These are phyloP conservation scores for Sarocladiaceae sp. DNA, from an alignment of 2,329 filamentous ascomycete genomes.

Conservation along the genomic window DNA sequence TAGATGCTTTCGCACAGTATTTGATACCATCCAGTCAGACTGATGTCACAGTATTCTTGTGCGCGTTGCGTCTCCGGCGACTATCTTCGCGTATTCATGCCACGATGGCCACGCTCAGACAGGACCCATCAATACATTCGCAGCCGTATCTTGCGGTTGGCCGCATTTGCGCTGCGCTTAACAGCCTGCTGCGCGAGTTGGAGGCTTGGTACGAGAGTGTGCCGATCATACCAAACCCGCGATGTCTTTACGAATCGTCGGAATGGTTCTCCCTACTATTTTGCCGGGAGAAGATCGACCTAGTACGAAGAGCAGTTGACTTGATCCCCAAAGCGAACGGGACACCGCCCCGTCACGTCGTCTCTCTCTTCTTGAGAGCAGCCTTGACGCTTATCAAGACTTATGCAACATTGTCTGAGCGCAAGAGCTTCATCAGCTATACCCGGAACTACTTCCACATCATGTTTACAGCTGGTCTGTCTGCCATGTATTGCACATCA, in stretches of 20 bases:
- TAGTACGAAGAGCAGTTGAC: slow-evolving; percentile 36
- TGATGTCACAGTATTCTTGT: slow-evolving; percentile 28
- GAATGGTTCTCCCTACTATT: slow-evolving; percentile 41
- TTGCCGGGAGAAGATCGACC: slow-evolving; percentile 33
- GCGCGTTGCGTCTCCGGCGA: slow-evolving; percentile 30
- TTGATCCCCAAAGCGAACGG: slow-evolving; percentile 29
- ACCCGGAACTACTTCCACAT: slow-evolving; percentile 45
- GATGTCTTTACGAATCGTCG: slow-evolving; percentile 35
- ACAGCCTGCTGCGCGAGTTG: slow-evolving; percentile 1
- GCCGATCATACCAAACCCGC: slow-evolving; percentile 27
- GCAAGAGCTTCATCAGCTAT: slow-evolving; percentile 31
- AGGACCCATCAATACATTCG: not conserved
- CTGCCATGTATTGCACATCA: slow-evolving; percentile 24
- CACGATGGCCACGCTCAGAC: slow-evolving; percentile 17
- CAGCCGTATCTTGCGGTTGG: not conserved
- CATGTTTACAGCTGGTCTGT: slow-evolving; percentile 39
- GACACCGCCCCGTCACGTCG: slow-evolving; percentile 25
- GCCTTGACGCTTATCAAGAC: slow-evolving; percentile 32
- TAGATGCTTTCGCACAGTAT: not conserved
- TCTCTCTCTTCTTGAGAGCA: slow-evolving; percentile 27
- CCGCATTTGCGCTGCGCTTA: not conserved
- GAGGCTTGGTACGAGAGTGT: slow-evolving; percentile 27
- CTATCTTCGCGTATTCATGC: slow-evolving; percentile 35
- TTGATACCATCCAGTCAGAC: not conserved
- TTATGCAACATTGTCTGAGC: slow-evolving; percentile 30